Conservation (phyloP, 2,329 filamentous ascomycete genomes). For the Ramularia endophylla region DNA sequence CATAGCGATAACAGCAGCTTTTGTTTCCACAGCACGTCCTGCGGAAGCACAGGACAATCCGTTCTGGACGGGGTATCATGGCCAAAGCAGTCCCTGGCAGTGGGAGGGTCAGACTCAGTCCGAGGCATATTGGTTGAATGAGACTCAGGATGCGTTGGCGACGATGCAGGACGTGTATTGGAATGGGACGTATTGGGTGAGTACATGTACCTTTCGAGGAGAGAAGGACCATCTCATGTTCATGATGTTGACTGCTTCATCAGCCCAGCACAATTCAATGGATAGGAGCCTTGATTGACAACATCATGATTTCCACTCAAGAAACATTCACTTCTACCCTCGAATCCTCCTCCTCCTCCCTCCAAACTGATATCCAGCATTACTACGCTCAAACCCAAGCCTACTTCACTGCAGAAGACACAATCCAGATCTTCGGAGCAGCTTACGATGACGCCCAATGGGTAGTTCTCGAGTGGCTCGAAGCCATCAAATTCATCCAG, state of each 20-base stretch:
- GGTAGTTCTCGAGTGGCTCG: slow-evolving; percentile 32
- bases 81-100: slow-evolving; percentile 10
- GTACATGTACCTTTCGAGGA: neutral
- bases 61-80: slow-evolving; percentile 14
- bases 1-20: neutral
- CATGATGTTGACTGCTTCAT: neutral
- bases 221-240: too few relatives aligned
- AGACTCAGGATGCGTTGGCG: slow-evolving; percentile 23
- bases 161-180: slow-evolving; percentile 27
- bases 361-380: slow-evolving; percentile 20
- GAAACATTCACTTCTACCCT: slow-evolving; percentile 20
- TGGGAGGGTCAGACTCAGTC: slow-evolving; percentile 11
- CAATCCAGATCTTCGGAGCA: slow-evolving; percentile 27
- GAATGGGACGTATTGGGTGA: slow-evolving; percentile 26
- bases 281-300: slow-evolving; percentile 26
- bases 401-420: slow-evolving; percentile 25
- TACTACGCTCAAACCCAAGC: slow-evolving; percentile 25
- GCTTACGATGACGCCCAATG: slow-evolving; percentile 32
- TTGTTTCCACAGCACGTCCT: slow-evolving; percentile 1
- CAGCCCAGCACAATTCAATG: slow-evolving; percentile 25
- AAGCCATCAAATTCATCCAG: slow-evolving; percentile 28
- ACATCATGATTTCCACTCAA: slow-evolving; percentile 20
- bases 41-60: slow-evolving; percentile 3
- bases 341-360: too few relatives aligned
- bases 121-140: slow-evolving; percentile 22